phyloP scores from a whole-genome alignment of 2,329 filamentous ascomycete species.

The Fusarium domesticum region DNA sequence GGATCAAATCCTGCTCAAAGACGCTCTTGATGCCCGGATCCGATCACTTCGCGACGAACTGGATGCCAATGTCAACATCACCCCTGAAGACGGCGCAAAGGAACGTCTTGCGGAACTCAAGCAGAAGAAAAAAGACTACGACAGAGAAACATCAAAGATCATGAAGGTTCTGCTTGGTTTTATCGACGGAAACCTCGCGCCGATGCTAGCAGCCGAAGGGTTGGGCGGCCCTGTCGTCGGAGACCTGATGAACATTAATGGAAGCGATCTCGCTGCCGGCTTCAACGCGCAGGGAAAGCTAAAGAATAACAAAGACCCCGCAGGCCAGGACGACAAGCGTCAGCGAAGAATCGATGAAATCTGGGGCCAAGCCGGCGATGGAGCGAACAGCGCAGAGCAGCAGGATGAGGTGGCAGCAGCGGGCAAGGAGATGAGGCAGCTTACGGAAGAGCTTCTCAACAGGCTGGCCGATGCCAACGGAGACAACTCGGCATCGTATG shows the following conservation, averaged over 20 bases:
- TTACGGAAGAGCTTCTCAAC: conserved; percentile 61
- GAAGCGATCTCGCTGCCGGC: conserved; percentile 56
- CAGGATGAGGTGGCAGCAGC: conserved; percentile 51
- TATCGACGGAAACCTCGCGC: conserved; percentile 65
- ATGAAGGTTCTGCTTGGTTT: conserved; percentile 66
- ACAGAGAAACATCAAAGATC: conserved; percentile 58
- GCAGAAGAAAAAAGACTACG: conserved; percentile 57
- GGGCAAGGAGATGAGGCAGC: conserved; percentile 54
- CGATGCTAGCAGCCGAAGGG: conserved; percentile 79
- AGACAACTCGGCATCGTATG: conserved; percentile 55
- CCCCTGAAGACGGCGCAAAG: conserved; percentile 58
- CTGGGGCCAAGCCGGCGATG: conserved; percentile 44
- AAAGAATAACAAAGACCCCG: conserved; percentile 44
- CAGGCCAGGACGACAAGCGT: conserved; percentile 45
- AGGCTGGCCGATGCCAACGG: conserved; percentile 52
- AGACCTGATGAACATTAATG: conserved; percentile 62
- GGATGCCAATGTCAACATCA: conserved; percentile 55
- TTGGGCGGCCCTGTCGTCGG: conserved; percentile 80
- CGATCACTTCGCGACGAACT: conserved; percentile 56
- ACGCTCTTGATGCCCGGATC: conserved; percentile 56
- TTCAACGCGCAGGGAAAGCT: conserved; percentile 59
- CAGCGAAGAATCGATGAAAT: conserved; percentile 64
- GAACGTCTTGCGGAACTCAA: conserved; percentile 62
- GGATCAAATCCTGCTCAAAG: conserved; percentile 55
- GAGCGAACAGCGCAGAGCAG: conserved; percentile 22